Percentiles rank a stretch among this genome's conserved stretches.
Evolutionary conservation across 192 early-diverging fungal genomes (phyloP).

Genomic region (Chytriomyces confervae): DNA sequence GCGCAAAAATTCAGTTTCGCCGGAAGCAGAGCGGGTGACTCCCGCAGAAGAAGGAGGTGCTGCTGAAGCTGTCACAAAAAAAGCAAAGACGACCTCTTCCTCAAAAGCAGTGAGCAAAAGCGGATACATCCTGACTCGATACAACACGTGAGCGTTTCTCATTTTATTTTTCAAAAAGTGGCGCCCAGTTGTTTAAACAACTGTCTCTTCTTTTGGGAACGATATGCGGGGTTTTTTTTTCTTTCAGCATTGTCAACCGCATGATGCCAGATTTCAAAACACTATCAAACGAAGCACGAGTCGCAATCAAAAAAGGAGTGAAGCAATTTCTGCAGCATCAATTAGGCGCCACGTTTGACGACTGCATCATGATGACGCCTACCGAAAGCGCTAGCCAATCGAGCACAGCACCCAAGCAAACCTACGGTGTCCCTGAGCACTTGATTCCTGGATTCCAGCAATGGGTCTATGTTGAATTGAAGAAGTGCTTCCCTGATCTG

Average conservation of each 20-base stretch:
- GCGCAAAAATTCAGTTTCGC: not conserved
- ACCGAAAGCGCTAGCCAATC: not conserved
- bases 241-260: constrained; percentile 7
- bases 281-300: constrained; percentile 11
- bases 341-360: constrained; percentile 14
- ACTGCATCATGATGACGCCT: constrained; percentile 3
- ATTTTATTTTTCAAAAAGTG: not conserved
- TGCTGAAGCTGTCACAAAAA: not conserved
- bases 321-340: constrained; percentile 28
- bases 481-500: constrained; percentile 10
- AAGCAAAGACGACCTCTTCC: not conserved
- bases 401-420: not conserved
- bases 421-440: constrained; percentile 26
- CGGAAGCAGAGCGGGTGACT: not conserved
- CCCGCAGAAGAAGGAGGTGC: not conserved
- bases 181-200: not conserved
- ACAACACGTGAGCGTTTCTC: constrained; percentile 11
- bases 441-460: constrained; percentile 13
- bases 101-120: not conserved
- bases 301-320: constrained; percentile 29
- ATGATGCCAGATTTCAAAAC: constrained; percentile 31
- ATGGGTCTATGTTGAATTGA: constrained; percentile 17
- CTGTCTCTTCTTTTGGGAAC: not conserved
- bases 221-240: not conserved
- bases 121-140: constrained; percentile 7